Percentiles rank a stretch among this genome's conserved stretches.
Conservation (phyloP, 2,329 filamentous ascomycete genomes). For the Neopestalotiopsis rosae region DNA sequence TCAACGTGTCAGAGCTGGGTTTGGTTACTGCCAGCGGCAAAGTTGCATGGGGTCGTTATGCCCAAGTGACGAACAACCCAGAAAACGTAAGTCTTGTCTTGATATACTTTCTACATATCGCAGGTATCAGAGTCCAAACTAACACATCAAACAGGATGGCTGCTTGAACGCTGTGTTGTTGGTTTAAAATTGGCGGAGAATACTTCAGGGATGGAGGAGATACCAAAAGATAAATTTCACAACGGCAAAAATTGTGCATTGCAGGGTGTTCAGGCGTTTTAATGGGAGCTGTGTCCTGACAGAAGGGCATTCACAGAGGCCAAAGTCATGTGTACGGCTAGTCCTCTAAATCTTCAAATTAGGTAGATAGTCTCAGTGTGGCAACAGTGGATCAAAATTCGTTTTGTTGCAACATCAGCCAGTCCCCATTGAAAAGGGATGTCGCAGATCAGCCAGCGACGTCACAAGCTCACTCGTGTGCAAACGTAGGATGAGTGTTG, state of each 20-base stretch:
- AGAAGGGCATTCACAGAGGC: background rate
- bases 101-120: background rate
- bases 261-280: constrained; percentile 20
- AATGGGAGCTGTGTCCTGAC: background rate
- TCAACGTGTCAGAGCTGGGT: constrained; percentile 91
- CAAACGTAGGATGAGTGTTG: too few relatives aligned
- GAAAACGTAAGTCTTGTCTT: constrained; percentile 37
- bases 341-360: background rate
- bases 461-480: too few relatives aligned
- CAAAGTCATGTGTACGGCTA: background rate
- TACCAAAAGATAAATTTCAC: constrained; percentile 4
- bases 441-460: too few relatives aligned
- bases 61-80: constrained; percentile 66
- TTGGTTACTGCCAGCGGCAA: constrained; percentile 91
- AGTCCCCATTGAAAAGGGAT: background rate
- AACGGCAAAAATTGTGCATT: constrained; percentile 14
- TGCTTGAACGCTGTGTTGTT: constrained; percentile 47
- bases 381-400: background rate
- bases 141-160: constrained; percentile 36
- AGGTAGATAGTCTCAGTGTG: background rate
- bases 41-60: constrained; percentile 89
- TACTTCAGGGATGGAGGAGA: background rate
- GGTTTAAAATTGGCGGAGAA: constrained; percentile 22
- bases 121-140: background rate
- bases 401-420: background rate